Percentiles rank a stretch among this genome's conserved stretches.
Conservation (phyloP, 768 basidiomycete species). For the Russula sp. region DNA sequence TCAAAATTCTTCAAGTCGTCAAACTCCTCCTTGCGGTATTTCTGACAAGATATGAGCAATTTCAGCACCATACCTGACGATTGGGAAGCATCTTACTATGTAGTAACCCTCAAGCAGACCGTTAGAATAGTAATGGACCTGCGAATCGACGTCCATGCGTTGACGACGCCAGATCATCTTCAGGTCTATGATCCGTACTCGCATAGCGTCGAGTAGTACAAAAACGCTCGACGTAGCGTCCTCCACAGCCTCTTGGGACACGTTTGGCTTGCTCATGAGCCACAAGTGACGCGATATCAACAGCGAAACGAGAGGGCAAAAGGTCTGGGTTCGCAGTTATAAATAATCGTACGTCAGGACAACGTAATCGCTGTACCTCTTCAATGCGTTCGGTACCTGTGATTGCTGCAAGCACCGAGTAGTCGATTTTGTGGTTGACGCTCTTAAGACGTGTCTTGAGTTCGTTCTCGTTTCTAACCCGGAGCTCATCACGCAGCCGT, state of each 20-base stretch:
- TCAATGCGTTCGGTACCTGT: slow-evolving; percentile 22
- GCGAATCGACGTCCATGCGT: slow-evolving; percentile 23
- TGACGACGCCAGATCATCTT: slow-evolving; percentile 26
- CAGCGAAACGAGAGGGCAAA: slow-evolving; percentile 11
- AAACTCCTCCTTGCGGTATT: slow-evolving; percentile 19
- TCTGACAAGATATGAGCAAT: slow-evolving; percentile 2
- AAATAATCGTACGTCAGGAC: neutral
- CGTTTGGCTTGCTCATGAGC: slow-evolving; percentile 13
- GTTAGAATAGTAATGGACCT: slow-evolving; percentile 25
- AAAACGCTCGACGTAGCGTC: slow-evolving; percentile 3
- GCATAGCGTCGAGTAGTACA: slow-evolving; percentile 4
- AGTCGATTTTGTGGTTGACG: slow-evolving; percentile 22
- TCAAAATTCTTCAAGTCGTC: slow-evolving; percentile 13
- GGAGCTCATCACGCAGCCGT: slow-evolving; percentile 20
- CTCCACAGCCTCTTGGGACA: slow-evolving; percentile 8
- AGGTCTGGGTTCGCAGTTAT: slow-evolving; percentile 4
- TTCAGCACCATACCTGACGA: neutral
- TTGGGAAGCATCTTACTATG: slow-evolving; percentile 9
- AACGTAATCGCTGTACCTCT: slow-evolving; percentile 1
- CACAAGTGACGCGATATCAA: slow-evolving; percentile 19
- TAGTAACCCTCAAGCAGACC: slow-evolving; percentile 25
- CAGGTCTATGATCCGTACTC: slow-evolving; percentile 14
- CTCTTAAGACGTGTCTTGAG: slow-evolving; percentile 19
- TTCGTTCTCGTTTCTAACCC: slow-evolving; percentile 6
- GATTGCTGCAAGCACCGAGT: slow-evolving; percentile 20